phyloP scores from a whole-genome alignment of 345 rosid genomes.

The Camelina laxa region DNA sequence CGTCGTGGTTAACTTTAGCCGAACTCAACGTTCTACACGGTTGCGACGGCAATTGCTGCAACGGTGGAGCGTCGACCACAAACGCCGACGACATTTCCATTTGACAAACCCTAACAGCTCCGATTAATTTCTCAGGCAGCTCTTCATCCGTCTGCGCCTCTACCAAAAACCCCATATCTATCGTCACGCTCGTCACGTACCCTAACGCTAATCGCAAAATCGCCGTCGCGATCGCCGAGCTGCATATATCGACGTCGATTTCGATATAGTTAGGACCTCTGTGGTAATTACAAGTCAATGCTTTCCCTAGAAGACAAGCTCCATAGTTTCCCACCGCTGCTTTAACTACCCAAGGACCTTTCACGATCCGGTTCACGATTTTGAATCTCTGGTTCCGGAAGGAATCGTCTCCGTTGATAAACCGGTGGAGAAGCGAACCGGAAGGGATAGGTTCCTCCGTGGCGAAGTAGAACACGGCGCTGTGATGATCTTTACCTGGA shows the following conservation, averaged over 20 bases:
- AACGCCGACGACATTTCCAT: conserved; percentile 89
- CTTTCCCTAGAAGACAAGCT: conserved; percentile 89
- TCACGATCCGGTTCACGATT: conserved; percentile 86
- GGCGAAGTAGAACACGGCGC: conserved; percentile 86
- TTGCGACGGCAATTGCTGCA: conserved; percentile 2
- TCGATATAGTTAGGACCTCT: conserved; percentile 81
- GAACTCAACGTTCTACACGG: conserved; percentile 48
- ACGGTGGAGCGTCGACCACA: conserved; percentile 48
- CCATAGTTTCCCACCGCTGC: conserved; percentile 75
- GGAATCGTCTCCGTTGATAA: conserved; percentile 71
- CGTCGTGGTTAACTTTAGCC: conserved; percentile 72
- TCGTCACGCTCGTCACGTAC: conserved; percentile 71
- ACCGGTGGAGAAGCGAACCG: conserved; percentile 71
- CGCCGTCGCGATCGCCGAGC: conserved; percentile 77
- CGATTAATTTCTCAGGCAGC: conserved; percentile 80
- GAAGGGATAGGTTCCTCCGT: conserved; percentile 70
- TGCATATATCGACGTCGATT: conserved; percentile 81
- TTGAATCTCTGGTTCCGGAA: conserved; percentile 87
- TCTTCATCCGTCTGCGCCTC: conserved; percentile 83
- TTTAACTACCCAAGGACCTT: conserved; percentile 93
- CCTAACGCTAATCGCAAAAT: conserved; percentile 80
- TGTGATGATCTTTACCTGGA: conserved; percentile 85
- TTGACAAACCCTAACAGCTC: conserved; percentile 86
- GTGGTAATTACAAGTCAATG: conserved; percentile 78
- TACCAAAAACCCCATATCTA: conserved; percentile 89